phyloP scores from a whole-genome alignment of 2,329 filamentous ascomycete genomes.

The Scytalidium sp. region DNA sequence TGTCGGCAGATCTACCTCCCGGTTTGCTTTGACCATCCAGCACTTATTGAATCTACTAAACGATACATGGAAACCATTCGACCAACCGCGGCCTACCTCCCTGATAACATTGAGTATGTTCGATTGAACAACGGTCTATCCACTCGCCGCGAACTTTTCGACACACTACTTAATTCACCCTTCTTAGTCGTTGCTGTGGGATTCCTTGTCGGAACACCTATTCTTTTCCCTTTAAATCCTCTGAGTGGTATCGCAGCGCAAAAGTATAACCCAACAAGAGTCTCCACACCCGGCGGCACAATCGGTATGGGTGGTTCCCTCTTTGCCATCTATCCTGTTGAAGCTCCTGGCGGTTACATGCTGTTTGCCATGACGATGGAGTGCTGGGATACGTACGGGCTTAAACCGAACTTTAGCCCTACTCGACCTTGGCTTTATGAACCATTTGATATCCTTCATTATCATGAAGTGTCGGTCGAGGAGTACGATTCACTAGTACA shows the following conservation, averaged over 20 bases:
- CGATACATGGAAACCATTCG: slow-evolving; percentile 27
- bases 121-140: slow-evolving; percentile 33
- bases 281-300: slow-evolving; percentile 33
- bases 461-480: slow-evolving; percentile 30
- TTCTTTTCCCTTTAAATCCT: slow-evolving; percentile 27
- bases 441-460: slow-evolving; percentile 32
- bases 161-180: slow-evolving; percentile 28
- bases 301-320: slow-evolving; percentile 34
- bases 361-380: slow-evolving; percentile 32
- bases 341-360: slow-evolving; percentile 38
- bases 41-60: slow-evolving; percentile 16
- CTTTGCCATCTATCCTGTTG: slow-evolving; percentile 34
- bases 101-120: slow-evolving; percentile 26
- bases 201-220: slow-evolving; percentile 35
- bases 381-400: slow-evolving; percentile 32
- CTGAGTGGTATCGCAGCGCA: slow-evolving; percentile 13
- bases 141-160: slow-evolving; percentile 28
- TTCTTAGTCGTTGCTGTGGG: slow-evolving; percentile 32
- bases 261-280: slow-evolving; percentile 37
- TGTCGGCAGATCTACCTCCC: slow-evolving; percentile 42
- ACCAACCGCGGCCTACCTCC: slow-evolving; percentile 25
- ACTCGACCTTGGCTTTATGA: slow-evolving; percentile 34
- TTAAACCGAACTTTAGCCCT: slow-evolving; percentile 26
- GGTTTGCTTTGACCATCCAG: slow-evolving; percentile 36
- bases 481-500: slow-evolving; percentile 27